Conservation (phyloP, 2,329 filamentous ascomycete genomes). For the Fusarium sp. region DNA sequence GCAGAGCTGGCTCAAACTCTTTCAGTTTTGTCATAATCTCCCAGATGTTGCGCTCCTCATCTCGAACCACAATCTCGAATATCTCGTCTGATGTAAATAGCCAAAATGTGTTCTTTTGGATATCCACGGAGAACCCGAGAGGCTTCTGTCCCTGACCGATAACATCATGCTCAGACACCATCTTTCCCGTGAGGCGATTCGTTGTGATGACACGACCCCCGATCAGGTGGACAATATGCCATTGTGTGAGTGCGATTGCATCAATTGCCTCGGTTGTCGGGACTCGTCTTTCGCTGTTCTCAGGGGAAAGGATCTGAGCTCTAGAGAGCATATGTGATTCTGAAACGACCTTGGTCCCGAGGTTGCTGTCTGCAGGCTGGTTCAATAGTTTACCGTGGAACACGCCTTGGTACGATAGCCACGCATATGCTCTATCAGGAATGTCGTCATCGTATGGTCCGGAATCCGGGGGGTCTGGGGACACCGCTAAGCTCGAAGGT, state of each 20-base stretch:
- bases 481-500: constrained; percentile 74
- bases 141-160: constrained; percentile 81
- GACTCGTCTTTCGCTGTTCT: constrained; percentile 72
- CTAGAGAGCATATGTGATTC: constrained; percentile 82
- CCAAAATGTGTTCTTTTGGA: constrained; percentile 98
- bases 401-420: constrained; percentile 88
- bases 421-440: constrained; percentile 83
- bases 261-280: constrained; percentile 77
- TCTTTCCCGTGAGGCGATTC: constrained; percentile 85
- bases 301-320: constrained; percentile 76
- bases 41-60: constrained; percentile 95
- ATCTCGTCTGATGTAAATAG: constrained; percentile 92
- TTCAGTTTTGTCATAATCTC: constrained; percentile 88
- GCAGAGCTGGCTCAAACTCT: constrained; percentile 87
- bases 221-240: constrained; percentile 87
- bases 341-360: constrained; percentile 79
- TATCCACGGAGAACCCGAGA: constrained; percentile 87
- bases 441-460: constrained; percentile 67
- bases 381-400: constrained; percentile 84
- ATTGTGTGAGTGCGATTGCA: constrained; percentile 88
- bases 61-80: constrained; percentile 89
- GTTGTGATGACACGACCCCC: constrained; percentile 85
- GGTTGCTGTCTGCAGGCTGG: constrained; percentile 65
- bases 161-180: constrained; percentile 89
- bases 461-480: constrained; percentile 74